Evolutionary conservation across 192 early-diverging fungal genomes (phyloP), one percentile per base, ranked within the genome.

Genomic region (Powellomyces hirtus): DNA sequence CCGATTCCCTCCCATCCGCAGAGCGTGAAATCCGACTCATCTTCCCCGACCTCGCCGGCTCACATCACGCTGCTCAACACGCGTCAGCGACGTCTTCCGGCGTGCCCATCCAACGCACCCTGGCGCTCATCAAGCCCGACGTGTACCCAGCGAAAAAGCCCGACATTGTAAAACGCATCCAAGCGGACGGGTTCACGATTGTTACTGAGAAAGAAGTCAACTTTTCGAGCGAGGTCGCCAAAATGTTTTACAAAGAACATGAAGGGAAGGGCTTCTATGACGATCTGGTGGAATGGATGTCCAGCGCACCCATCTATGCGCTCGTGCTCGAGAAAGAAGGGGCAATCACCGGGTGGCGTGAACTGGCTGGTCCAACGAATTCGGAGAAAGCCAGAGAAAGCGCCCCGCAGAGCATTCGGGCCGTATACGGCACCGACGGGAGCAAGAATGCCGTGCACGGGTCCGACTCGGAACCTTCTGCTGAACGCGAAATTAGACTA

Each of bases 361-460:
- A 31, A 34, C 58, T 76, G 14, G 76, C 76, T 18, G 84, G 85
- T 4, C 85, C 84, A 24, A 81, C 77, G 1, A 80, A 81, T 52
- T 56, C 82, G 0, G 59, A 57, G 29, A 76, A 66, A 52, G 84
- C 83, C 1, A 58, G 74, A n/a, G 74, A 81, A 61, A 68, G 33
- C 29, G 75, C 59, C 1, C 59, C 51, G 33, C 55, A 22, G 20
- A 56, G 34, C 5, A 63, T 63, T 31, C 62, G 37, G 2, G 38
- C 59, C 11, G 14, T 38, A 71, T 16, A 62, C 60, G 84, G 84
- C 11, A 79, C 76, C 18, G 79, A 86, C 62, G 76, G 76, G 0
- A 60, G 79, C 14, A 37, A 72, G 22, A 86, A 86, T 51, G 80
- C 79, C 16, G 79, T 87, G 2, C 85, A 87, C 62, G 83, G 80